Evolutionary conservation across 805 yeast species (phyloP).

Genomic region (Metschnikowia kofuensis): DNA sequence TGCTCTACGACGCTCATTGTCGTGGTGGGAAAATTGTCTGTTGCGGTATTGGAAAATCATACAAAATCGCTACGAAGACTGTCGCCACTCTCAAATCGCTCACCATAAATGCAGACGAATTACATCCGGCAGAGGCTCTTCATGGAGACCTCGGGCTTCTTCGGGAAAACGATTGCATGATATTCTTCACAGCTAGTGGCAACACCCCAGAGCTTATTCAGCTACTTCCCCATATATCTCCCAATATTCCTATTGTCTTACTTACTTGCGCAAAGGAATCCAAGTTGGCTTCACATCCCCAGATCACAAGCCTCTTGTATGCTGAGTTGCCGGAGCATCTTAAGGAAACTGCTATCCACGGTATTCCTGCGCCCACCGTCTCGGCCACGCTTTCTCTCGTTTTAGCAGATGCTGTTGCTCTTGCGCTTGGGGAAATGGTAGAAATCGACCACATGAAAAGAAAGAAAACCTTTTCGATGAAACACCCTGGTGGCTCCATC

Average conservation of each 20-base stretch:
- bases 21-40: slow-evolving; percentile 67
- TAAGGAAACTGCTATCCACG: slow-evolving; percentile 64
- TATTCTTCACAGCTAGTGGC: slow-evolving; percentile 78
- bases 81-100: slow-evolving; percentile 83
- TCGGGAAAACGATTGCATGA: slow-evolving; percentile 52
- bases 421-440: slow-evolving; percentile 68
- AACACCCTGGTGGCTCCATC: slow-evolving; percentile 92
- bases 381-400: slow-evolving; percentile 76
- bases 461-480: slow-evolving; percentile 55
- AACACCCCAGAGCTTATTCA: slow-evolving; percentile 71
- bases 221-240: slow-evolving; percentile 57
- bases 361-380: slow-evolving; percentile 84
- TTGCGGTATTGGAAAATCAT: slow-evolving; percentile 84
- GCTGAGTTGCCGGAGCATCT: slow-evolving; percentile 60
- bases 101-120: slow-evolving; percentile 59
- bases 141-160: slow-evolving; percentile 87
- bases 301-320: slow-evolving; percentile 50
- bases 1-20: slow-evolving; percentile 26
- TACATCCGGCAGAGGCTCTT: slow-evolving; percentile 85
- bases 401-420: slow-evolving; percentile 72
- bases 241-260: slow-evolving; percentile 51
- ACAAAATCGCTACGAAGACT: slow-evolving; percentile 71
- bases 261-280: slow-evolving; percentile 64
- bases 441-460: slow-evolving; percentile 55
- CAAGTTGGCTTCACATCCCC: slow-evolving; percentile 48